These are phyloP conservation scores for Scedosporium aurantiacum DNA, from an alignment of 2,329 filamentous ascomycete species.

Conservation along the genomic window DNA sequence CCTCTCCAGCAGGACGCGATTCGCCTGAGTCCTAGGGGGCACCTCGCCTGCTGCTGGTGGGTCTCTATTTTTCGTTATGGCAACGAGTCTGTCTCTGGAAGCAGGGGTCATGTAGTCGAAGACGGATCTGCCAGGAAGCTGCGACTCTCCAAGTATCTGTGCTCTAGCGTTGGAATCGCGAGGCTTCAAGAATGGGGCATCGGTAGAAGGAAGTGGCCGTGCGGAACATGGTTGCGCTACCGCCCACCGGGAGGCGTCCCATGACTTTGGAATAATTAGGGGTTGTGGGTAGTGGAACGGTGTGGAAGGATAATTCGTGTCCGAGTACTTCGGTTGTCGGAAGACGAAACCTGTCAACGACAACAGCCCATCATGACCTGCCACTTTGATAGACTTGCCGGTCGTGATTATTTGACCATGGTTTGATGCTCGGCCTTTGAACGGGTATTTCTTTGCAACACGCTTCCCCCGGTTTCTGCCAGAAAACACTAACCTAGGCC, in stretches of 20 bases:
- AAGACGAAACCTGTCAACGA: not conserved
- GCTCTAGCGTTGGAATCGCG: not conserved
- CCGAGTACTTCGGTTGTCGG: not conserved
- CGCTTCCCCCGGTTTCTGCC: not conserved
- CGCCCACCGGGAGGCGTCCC: not conserved
- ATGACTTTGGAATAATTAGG: not conserved
- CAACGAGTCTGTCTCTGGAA: conserved; percentile 64
- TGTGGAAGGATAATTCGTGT: not conserved
- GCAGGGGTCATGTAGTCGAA: conserved; percentile 83
- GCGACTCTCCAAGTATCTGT: conserved; percentile 53
- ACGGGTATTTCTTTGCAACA: not conserved
- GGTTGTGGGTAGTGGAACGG: not conserved
- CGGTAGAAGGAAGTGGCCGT: not conserved
- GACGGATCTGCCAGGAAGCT: conserved; percentile 81
- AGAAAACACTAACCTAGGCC: conserved; percentile 56
- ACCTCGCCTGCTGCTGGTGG: not conserved
- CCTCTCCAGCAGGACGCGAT: conserved; percentile 58
- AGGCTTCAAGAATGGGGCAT: not conserved
- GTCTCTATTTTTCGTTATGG: conserved; percentile 56
- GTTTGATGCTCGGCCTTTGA: not conserved
- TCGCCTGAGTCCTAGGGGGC: conserved; percentile 35
- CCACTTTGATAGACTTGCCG: not conserved
- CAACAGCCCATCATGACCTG: not conserved
- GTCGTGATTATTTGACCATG: not conserved
- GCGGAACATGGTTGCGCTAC: not conserved